These are phyloP conservation scores for Erigeron canadensis DNA, from an alignment of 129 eudicot species.

Conservation along the genomic window DNA sequence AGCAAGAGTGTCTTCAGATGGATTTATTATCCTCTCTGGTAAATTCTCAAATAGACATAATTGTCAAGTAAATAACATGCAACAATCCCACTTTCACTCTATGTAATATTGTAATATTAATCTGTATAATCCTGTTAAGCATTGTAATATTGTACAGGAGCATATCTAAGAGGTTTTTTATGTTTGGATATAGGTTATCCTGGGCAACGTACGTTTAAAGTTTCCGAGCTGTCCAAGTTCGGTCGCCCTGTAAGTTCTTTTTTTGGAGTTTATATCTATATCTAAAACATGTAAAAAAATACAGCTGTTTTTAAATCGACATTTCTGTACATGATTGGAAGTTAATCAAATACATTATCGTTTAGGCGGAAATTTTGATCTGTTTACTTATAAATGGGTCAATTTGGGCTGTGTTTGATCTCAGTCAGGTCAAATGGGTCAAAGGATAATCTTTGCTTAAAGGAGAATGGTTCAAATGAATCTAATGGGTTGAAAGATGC, in stretches of 20 bases:
- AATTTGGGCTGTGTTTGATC: neutral
- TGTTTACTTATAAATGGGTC: neutral
- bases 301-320: neutral
- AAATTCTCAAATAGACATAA: conserved; percentile 13
- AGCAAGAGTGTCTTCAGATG: conserved; percentile 77
- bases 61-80: neutral
- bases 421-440: neutral
- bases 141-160: neutral
- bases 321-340: conserved; percentile 7
- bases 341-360: neutral
- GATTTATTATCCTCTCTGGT: conserved; percentile 78
- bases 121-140: neutral
- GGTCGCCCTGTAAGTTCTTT: conserved; percentile 58
- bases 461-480: neutral
- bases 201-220: conserved; percentile 52
- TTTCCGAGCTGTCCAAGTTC: conserved; percentile 48
- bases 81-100: neutral
- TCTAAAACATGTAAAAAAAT: neutral
- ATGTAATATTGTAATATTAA: neutral
- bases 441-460: neutral
- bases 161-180: neutral
- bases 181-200: conserved; percentile 50
- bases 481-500: neutral
- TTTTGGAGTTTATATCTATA: neutral
- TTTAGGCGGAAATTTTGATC: neutral